Conservation (phyloP, 176 grass and related monocot genomes). For the Bolboschoenus planiculmis region DNA sequence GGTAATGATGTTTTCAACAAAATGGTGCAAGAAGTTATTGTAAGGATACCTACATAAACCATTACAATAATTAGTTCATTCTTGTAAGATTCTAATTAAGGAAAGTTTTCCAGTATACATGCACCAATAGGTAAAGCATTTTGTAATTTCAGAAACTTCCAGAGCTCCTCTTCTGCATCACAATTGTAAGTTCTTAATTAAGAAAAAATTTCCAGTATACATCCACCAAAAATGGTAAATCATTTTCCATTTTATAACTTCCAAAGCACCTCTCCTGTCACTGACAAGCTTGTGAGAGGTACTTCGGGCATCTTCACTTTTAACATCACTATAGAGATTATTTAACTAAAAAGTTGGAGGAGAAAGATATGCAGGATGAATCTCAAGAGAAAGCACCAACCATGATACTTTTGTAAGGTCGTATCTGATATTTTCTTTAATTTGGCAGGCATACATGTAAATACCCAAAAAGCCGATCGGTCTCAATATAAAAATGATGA, state of each 20-base stretch:
- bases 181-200: no score
- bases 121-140: neutral
- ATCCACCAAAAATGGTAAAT: neutral
- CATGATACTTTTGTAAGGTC: neutral
- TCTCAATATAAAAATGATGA: neutral
- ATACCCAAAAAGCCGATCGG: neutral
- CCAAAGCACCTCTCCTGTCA: neutral
- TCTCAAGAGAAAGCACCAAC: neutral
- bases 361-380: neutral
- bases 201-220: neutral
- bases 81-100: neutral
- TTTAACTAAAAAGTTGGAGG: slow-evolving; percentile 7
- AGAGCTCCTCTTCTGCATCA: neutral
- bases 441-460: neutral
- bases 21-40: slow-evolving; percentile 97
- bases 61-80: slow-evolving; percentile 6
- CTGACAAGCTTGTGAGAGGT: neutral
- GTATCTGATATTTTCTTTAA: neutral
- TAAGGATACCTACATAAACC: slow-evolving; percentile 69
- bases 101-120: neutral
- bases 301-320: slow-evolving; percentile 8
- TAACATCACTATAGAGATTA: slow-evolving; percentile 22
- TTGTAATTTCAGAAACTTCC: neutral
- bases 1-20: slow-evolving; percentile 74
- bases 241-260: neutral